phyloP scores from a whole-genome alignment of 2,329 filamentous ascomycete species.

The Drechslerella coelobrocha region DNA sequence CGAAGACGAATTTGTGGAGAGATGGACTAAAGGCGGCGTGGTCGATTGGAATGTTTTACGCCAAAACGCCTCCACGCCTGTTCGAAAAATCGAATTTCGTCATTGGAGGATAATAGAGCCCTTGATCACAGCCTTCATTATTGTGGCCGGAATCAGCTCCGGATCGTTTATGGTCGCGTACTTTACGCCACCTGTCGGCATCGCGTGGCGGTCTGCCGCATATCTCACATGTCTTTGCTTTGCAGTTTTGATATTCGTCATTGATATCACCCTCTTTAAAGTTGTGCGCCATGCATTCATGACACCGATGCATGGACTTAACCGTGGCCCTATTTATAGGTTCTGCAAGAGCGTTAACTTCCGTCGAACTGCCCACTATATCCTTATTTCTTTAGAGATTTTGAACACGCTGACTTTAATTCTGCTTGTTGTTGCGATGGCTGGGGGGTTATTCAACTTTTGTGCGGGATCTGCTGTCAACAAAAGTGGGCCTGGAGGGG shows the following conservation, averaged over 20 bases:
- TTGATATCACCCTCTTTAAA: constrained; percentile 57
- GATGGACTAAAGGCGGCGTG: not conserved
- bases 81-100: constrained; percentile 57
- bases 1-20: constrained; percentile 35
- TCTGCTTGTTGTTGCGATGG: constrained; percentile 59
- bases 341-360: constrained; percentile 35
- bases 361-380: constrained; percentile 16
- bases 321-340: constrained; percentile 20
- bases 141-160: constrained; percentile 58
- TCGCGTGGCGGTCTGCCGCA: constrained; percentile 60
- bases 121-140: constrained; percentile 57
- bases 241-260: constrained; percentile 56
- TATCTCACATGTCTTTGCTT: constrained; percentile 59
- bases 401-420: constrained; percentile 58
- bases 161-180: constrained; percentile 60
- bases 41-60: constrained; percentile 25
- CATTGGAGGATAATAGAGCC: constrained; percentile 60
- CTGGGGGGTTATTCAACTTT: constrained; percentile 60
- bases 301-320: constrained; percentile 12
- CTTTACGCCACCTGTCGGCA: constrained; percentile 61
- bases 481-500: constrained; percentile 56
- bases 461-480: constrained; percentile 59
- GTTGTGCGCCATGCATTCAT: constrained; percentile 38
- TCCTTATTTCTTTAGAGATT: constrained; percentile 55
- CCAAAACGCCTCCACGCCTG: constrained; percentile 3